Evolutionary conservation across 1,284 basidiomycete species (phyloP).

Genomic region (Cryptococcus sp.): DNA sequence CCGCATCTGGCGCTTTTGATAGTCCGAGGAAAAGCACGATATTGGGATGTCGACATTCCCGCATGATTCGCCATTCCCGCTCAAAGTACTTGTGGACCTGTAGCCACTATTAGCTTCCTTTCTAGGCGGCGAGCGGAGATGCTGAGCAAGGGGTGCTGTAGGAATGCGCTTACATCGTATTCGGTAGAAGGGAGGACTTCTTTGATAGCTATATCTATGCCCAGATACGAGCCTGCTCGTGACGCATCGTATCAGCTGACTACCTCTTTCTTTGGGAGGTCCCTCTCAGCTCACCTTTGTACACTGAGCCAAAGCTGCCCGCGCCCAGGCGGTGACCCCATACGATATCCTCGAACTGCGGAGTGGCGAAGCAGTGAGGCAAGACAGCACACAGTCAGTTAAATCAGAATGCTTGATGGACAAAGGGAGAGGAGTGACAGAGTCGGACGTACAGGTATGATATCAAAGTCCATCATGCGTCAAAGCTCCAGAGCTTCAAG

Average conservation of each 20-base stretch:
- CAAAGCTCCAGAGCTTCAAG: neutral
- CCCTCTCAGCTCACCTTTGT: conserved; percentile 64
- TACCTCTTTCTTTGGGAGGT: too few relatives aligned
- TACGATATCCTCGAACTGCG: conserved; percentile 78
- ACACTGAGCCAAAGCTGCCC: conserved; percentile 90
- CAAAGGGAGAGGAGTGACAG: neutral
- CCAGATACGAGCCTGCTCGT: conserved; percentile 77
- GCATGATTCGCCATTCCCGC: conserved; percentile 94
- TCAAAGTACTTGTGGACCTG: conserved; percentile 91
- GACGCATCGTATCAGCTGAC: conserved; percentile 1
- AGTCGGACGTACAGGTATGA: conserved; percentile 66
- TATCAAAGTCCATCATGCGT: conserved; percentile 65
- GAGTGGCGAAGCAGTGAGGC: neutral
- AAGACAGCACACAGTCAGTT: conserved; percentile 1
- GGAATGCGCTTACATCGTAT: conserved; percentile 64
- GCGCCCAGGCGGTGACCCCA: conserved; percentile 82
- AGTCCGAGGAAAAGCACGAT: conserved; percentile 94
- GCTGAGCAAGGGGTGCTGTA: too few relatives aligned
- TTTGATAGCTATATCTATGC: conserved; percentile 94
- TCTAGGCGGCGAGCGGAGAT: too few relatives aligned
- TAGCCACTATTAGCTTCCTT: neutral
- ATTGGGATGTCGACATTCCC: conserved; percentile 85
- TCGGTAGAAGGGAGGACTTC: conserved; percentile 85
- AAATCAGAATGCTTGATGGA: neutral
- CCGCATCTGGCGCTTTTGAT: conserved; percentile 77